Evolutionary conservation across 495 filamentous ascomycete species (phyloP), one percentile per base, ranked within the genome.

Genomic region (Neurospora hispaniola): DNA sequence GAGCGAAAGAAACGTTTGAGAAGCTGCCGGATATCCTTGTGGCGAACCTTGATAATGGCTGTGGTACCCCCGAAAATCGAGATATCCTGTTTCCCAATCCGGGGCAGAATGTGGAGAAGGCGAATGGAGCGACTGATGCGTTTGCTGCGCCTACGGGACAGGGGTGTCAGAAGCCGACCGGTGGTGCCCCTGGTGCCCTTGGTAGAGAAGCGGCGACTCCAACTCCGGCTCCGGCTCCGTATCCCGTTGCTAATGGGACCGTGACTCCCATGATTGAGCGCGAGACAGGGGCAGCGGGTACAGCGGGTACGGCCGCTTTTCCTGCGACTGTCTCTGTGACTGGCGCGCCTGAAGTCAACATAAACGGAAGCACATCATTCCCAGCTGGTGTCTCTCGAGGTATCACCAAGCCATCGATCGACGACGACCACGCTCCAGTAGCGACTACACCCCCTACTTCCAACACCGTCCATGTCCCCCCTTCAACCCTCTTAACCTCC

Each of bases 61-160:
- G 85, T 70, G 71, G 40, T 7, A 90, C 88, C 9, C 71, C 75
- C 18, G 84, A 88, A 38, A 73, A 70, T 0, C 27, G 38, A 62
- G 84, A 90, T 69, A 81, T 88, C 16, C 80, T 86, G 10, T 93
- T 89, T 79, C 90, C 89, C 0, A 77, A 92, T 74, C 89, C 90
- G 1, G 91, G 91, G 11, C 75, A 77, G n/a, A 79, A 88, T 48
- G 81, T 92, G 0, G 69, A 70, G 42, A 40, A 62, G 48, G 9
- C 12, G 23, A 62, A 62, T 62, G 48, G 48, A 7, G 6, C 5
- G 20, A 62, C 48, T 2, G 10, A 27, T 23, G 48, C 48, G 23
- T 62, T 31, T 31, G 48, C 23, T 0, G 31, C 20, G 8, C 48
- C 48, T 0, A 62, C 48, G 23, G 48, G 48, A 0, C 5, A 7